phyloP scores from a whole-genome alignment of 2,329 filamentous ascomycete genomes.

The Talaromyces sp. region DNA sequence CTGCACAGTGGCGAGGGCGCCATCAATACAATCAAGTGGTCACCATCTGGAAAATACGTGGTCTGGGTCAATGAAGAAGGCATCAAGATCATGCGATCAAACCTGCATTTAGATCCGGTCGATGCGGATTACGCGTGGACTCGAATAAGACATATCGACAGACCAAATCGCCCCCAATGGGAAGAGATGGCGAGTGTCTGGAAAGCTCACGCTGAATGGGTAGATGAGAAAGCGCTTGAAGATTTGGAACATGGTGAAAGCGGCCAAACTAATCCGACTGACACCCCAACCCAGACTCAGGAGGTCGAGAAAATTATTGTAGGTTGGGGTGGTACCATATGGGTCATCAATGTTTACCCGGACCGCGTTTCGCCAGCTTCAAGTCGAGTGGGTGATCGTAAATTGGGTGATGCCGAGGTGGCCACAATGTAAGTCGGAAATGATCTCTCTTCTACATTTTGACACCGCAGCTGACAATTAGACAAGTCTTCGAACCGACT shows the following conservation, averaged over 20 bases:
- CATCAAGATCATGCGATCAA: constrained; percentile 95
- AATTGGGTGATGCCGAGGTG: constrained; percentile 77
- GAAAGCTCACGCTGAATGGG: constrained; percentile 90
- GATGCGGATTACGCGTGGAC: constrained; percentile 88
- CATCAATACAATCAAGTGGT: constrained; percentile 93
- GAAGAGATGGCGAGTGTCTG: constrained; percentile 95
- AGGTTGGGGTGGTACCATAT: constrained; percentile 93
- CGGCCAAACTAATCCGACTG: constrained; percentile 37
- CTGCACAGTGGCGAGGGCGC: constrained; percentile 88
- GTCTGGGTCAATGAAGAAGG: constrained; percentile 96
- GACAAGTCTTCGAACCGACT: constrained; percentile 80
- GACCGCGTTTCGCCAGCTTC: constrained; percentile 43
- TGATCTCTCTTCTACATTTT: background rate
- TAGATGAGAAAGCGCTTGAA: constrained; percentile 77
- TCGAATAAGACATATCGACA: constrained; percentile 83
- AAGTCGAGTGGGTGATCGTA: constrained; percentile 46
- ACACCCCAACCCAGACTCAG: constrained; percentile 34
- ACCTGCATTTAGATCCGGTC: constrained; percentile 68
- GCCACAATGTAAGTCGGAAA: constrained; percentile 70
- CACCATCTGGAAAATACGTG: constrained; percentile 82
- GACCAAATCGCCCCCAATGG: constrained; percentile 81
- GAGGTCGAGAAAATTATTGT: constrained; percentile 71
- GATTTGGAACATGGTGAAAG: constrained; percentile 52
- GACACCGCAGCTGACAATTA: constrained; percentile 18
- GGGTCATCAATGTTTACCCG: constrained; percentile 87